Evolutionary conservation across 495 filamentous ascomycete species (phyloP).

Genomic region (Penicillium herquei): DNA sequence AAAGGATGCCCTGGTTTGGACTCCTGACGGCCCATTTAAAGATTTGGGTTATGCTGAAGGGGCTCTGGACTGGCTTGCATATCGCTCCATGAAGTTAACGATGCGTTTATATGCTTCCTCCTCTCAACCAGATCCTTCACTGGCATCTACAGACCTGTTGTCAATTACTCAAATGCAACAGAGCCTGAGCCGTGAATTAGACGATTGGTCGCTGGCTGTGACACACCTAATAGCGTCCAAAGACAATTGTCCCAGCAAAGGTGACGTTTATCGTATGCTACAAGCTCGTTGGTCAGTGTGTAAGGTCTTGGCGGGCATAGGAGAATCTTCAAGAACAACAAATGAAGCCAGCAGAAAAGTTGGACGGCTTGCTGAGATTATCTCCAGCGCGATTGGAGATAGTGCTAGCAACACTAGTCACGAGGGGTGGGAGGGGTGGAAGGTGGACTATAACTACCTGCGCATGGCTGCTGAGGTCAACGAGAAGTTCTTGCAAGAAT

Average conservation of each 20-base stretch:
- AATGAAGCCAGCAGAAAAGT: neutral
- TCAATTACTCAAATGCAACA: neutral
- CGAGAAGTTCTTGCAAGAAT: too few relatives aligned
- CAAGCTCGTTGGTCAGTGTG: neutral
- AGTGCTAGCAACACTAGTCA: too few relatives aligned
- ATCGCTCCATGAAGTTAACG: too few relatives aligned
- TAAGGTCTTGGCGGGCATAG: neutral
- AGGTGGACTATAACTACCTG: too few relatives aligned
- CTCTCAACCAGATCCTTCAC: neutral
- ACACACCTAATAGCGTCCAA: neutral
- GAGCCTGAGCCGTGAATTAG: neutral
- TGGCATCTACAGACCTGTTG: neutral
- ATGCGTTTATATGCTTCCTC: too few relatives aligned
- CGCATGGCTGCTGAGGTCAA: too few relatives aligned
- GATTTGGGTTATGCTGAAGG: too few relatives aligned
- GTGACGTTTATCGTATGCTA: neutral
- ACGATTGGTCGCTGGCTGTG: neutral
- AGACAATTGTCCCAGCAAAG: neutral
- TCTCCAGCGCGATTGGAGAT: neutral
- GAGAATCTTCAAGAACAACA: neutral
- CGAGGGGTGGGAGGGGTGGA: too few relatives aligned
- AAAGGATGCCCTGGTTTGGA: neutral
- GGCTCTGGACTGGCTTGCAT: neutral
- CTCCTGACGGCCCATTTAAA: neutral
- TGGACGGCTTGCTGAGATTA: neutral